A percentile compares a stretch with the other conserved stretches of the same genome.
phyloP scores from a whole-genome alignment of 2,329 filamentous ascomycete genomes.

The Cadophora luteo-olivacea region DNA sequence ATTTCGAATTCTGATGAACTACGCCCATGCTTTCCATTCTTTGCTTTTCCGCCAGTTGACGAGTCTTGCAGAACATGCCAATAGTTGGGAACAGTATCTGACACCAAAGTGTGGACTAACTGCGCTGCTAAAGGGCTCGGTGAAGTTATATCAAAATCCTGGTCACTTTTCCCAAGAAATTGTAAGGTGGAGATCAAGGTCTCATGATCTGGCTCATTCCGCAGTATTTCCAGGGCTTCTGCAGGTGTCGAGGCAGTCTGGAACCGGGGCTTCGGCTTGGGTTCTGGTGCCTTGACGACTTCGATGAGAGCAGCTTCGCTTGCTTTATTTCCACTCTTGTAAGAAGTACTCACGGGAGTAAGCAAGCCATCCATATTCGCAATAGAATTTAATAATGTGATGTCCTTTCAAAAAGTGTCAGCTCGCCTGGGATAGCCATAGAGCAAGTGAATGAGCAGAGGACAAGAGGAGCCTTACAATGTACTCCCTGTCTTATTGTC shows the following conservation, averaged over 20 bases:
- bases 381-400: slow-evolving; percentile 11
- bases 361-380: slow-evolving; percentile 55
- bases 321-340: slow-evolving; percentile 33
- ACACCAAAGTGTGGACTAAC: slow-evolving; percentile 76
- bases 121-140: slow-evolving; percentile 75
- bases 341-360: slow-evolving; percentile 52
- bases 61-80: slow-evolving; percentile 70
- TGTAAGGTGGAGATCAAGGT: slow-evolving; percentile 58
- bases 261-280: slow-evolving; percentile 24
- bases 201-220: slow-evolving; percentile 66
- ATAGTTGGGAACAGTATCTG: slow-evolving; percentile 79
- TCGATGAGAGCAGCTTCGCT: slow-evolving; percentile 34
- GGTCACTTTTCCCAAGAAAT: slow-evolving; percentile 53
- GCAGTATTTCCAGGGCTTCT: slow-evolving; percentile 65
- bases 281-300: slow-evolving; percentile 26
- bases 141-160: slow-evolving; percentile 61
- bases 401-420: background rate
- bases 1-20: slow-evolving; percentile 49
- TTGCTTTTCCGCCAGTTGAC: slow-evolving; percentile 36
- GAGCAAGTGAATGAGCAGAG: background rate
- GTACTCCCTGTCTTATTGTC: too few relatives aligned
- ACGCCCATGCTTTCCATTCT: slow-evolving; percentile 32
- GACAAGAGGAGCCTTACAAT: background rate
- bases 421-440: background rate
- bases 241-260: slow-evolving; percentile 40